Percentiles rank a stretch among this genome's conserved stretches.
Evolutionary conservation across 1,284 basidiomycete species (phyloP).

Genomic region (Cutaneotrichosporon sp.): DNA sequence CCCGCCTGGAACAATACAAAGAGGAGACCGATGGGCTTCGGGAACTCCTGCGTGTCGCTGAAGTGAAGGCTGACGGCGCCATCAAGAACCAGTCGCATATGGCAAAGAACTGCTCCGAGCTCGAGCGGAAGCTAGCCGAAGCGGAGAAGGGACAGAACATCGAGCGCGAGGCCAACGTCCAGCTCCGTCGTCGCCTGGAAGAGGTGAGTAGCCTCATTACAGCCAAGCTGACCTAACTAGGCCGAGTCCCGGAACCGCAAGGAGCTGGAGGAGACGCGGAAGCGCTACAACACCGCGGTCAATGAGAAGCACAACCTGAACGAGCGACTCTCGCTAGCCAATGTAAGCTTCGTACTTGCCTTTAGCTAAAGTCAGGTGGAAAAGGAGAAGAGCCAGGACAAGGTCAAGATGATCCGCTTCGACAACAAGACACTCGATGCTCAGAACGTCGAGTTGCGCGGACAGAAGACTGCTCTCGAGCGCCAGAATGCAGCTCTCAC

Average conservation of each 20-base stretch:
- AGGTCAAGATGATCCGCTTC: constrained; percentile 2
- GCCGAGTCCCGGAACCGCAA: neutral
- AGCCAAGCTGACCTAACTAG: neutral
- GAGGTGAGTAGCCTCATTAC: constrained; percentile 12
- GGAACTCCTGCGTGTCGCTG: constrained; percentile 10
- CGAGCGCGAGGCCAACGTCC: neutral
- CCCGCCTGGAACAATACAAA: neutral
- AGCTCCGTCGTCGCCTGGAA: neutral
- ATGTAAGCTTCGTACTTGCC: constrained; percentile 5
- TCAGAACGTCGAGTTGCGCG: neutral
- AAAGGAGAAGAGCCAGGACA: constrained; percentile 9
- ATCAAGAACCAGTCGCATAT: constrained; percentile 25
- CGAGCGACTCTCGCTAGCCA: constrained; percentile 1
- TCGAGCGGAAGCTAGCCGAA: constrained; percentile 10
- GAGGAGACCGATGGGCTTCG: constrained; percentile 5
- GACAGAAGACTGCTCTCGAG: neutral
- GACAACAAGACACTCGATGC: neutral
- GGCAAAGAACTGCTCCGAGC: constrained; percentile 22
- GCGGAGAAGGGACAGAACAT: neutral
- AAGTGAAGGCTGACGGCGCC: constrained; percentile 14
- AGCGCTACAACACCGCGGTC: neutral
- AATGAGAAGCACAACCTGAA: constrained; percentile 6
- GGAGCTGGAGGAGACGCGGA: neutral
- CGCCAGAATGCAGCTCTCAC: neutral
- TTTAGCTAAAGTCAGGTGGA: neutral